A percentile compares a stretch with the other conserved stretches of the same genome.
These are phyloP conservation scores for Astrocystis sublimbata DNA, from an alignment of 495 filamentous ascomycete genomes.

Conservation along the genomic window DNA sequence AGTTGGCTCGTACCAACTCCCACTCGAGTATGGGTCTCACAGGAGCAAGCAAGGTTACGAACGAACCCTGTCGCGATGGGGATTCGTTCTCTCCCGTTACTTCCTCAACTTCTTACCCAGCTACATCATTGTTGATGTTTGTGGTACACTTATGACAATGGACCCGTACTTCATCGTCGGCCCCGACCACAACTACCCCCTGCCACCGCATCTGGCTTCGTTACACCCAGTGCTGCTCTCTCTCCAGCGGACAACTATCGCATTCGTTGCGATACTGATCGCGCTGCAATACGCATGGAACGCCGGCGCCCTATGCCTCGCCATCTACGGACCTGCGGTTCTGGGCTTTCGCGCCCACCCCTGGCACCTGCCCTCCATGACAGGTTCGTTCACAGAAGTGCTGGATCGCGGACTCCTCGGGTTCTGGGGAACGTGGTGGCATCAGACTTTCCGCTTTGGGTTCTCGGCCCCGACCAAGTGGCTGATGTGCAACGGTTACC, in stretches of 20 bases:
- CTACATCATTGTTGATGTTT: slow-evolving; percentile 66
- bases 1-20: slow-evolving; percentile 39
- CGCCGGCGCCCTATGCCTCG: slow-evolving; percentile 43
- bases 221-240: slow-evolving; percentile 43
- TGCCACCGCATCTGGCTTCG: slow-evolving; percentile 43
- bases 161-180: slow-evolving; percentile 74
- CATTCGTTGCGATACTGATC: slow-evolving; percentile 50
- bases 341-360: slow-evolving; percentile 52
- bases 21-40: slow-evolving; percentile 33
- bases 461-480: slow-evolving; percentile 61
- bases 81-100: slow-evolving; percentile 52
- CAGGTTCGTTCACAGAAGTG: slow-evolving; percentile 58
- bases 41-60: slow-evolving; percentile 36
- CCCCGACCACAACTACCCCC: slow-evolving; percentile 30
- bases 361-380: slow-evolving; percentile 66
- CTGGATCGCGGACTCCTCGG: slow-evolving; percentile 69
- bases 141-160: slow-evolving; percentile 64
- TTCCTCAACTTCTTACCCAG: slow-evolving; percentile 44
- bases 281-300: slow-evolving; percentile 58
- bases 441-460: slow-evolving; percentile 77
- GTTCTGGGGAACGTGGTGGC: slow-evolving; percentile 85
- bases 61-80: slow-evolving; percentile 39
- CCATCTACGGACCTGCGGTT: slow-evolving; percentile 44
- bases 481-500: slow-evolving; percentile 46
- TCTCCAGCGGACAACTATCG: slow-evolving; percentile 53